Evolutionary conservation across 208 protist species (phyloP), one percentile per base, ranked within the genome.

Genomic region (Crithidia mellificae): DNA sequence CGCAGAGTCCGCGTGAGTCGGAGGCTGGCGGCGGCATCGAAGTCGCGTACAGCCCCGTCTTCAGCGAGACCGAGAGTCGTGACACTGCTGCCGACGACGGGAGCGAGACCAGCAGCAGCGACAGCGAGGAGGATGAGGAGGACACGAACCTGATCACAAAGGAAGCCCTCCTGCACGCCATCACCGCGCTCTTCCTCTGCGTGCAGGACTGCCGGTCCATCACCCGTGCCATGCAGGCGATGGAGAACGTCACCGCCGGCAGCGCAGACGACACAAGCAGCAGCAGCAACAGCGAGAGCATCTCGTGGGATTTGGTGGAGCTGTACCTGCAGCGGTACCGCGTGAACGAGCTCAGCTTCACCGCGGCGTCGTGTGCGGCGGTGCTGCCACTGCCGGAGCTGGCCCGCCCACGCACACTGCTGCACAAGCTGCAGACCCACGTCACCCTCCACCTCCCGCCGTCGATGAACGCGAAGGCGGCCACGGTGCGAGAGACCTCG

Each of bases 151-250:
- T 61, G 29, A 65, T 84, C 27, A 74, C 59, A 24, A 51, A 72
- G 12, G 53, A 71, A 25, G 63, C 74, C 27, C 72, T 95, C 12
- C 57, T 82, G 34, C 87, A 95, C 65, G 85, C 87, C 49, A 49
- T 90, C 32, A 82, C 84, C 2, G 66, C 81, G 2, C 63, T 95
- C 15, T 88, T 91, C 63, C 74, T 92, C 24, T 78, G 77, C 47
- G 80, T 78, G 25, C 52, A 75, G 36, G 86, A 87, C 74, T 79
- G 72, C 66, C 66, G 50, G 34, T 67, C 66, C 39, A 67, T 90
- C n/a, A 70, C 76, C 0, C 61, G 63, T 6, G 75, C 72, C 17
- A 63, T 74, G 61, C 46, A 43, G 25, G 62, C 53, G 19, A 63
- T 67, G 25, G 63, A 68, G 15, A 30, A 39, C 62, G 39, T 1